These are phyloP conservation scores for Citrus medica DNA, from an alignment of 345 rosid species.

Conservation along the genomic window DNA sequence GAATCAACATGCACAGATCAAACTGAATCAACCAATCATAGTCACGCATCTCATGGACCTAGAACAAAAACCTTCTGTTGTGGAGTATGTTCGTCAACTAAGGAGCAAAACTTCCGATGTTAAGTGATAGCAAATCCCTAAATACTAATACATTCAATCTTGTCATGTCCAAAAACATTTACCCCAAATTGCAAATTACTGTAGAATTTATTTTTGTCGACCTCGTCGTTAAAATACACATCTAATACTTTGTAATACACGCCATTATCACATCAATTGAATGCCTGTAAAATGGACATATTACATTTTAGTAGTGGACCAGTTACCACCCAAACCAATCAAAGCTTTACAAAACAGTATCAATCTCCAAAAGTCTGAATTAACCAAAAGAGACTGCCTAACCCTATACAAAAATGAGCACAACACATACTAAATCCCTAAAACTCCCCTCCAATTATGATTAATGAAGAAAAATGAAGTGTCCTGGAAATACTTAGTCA, in stretches of 20 bases:
- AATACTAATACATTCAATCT: not conserved
- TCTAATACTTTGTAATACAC: not conserved
- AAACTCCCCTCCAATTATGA: too few species aligned
- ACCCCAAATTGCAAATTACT: not conserved
- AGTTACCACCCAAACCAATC: too few species aligned
- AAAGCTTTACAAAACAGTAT: too few species aligned
- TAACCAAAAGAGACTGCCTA: too few species aligned
- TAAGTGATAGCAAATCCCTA: not conserved
- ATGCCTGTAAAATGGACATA: not conserved
- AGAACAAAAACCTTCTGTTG: not conserved
- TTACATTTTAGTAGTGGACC: too few species aligned
- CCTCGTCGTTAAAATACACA: not conserved
- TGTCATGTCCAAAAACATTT: not conserved
- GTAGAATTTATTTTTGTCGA: not conserved
- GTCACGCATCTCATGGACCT: not conserved
- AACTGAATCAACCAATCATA: not conserved
- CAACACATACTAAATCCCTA: too few species aligned
- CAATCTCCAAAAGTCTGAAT: too few species aligned
- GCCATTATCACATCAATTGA: not conserved
- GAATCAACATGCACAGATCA: not conserved
- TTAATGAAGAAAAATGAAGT: too few species aligned
- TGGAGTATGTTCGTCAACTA: not conserved
- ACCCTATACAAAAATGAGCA: too few species aligned
- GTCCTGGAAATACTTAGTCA: too few species aligned
- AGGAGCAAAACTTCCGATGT: not conserved